Evolutionary conservation across 805 yeast genomes (phyloP), one percentile per base, ranked within the genome.

Genomic region (Peterozyma xylosa): DNA sequence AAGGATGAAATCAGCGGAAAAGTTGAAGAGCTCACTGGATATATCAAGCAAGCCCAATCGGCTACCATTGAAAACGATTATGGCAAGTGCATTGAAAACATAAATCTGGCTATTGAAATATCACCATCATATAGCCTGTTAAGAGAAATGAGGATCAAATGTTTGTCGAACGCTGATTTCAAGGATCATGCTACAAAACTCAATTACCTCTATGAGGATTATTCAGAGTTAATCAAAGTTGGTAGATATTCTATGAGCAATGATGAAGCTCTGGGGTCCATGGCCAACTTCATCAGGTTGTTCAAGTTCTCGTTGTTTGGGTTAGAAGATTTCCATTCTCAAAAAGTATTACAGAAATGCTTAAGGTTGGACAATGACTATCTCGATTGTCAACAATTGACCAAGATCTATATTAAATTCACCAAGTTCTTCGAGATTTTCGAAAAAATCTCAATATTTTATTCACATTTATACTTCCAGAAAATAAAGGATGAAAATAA

Each of bases 351-450:
- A 35, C 62, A 61, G 51, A 79, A 74, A 49, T 89, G 97, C 58
- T 64, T 91, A 40, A 79, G 84, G 43, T 71, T 78, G 37, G 91
- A 91, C 59, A 85, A 87, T 60, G 96, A 87, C 49, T 74, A 72
- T 50, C 63, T 64, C 27, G 64, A 61, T 2, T 88, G 96, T 59
- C 77, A 80, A 30, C 63, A 56, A 14, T 54, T 73, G 30, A 74
- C 86, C 10, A 75, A 81, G 51, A 59, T 79, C n/a, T 65, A 65
- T 45, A 67, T 75, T 30, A 74, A 71, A 46, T 62, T 79, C 47
- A 61, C 56, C 34, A 66, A 58, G 45, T 63, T 70, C 35, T 60
- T 64, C 46, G 63, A 49, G 53, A 63, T 53, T 36, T 52, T 74
- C 27, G 69, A 74, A 33, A 63, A 72, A 11, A 71, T 76, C 42